Conservation (phyloP, 2,329 filamentous ascomycete genomes). For the Blastomyces percursus region DNA sequence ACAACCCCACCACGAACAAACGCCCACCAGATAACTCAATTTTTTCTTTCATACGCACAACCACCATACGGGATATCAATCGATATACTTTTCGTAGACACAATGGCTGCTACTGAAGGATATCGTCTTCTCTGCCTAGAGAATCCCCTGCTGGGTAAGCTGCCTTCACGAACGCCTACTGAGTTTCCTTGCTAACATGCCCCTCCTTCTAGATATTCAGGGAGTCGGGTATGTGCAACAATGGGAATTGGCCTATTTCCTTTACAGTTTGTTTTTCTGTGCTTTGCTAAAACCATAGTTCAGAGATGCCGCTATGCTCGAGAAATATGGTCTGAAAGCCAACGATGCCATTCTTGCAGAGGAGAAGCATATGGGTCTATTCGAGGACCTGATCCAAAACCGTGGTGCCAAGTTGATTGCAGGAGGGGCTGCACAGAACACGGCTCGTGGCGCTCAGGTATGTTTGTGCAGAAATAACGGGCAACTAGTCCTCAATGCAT, state of each 20-base stretch:
- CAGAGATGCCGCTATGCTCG: conserved; percentile 71
- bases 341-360: conserved; percentile 97
- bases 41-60: background rate
- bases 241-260: background rate
- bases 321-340: conserved; percentile 87
- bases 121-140: conserved; percentile 87
- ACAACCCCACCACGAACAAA: background rate
- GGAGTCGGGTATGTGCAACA: conserved; percentile 49
- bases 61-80: background rate
- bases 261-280: conserved; percentile 5
- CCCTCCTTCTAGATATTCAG: conserved; percentile 63
- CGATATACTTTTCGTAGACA: conserved; percentile 14
- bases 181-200: conserved; percentile 16
- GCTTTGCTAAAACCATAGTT: conserved; percentile 22
- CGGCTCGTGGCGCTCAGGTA: conserved; percentile 79
- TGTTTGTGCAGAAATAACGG: conserved; percentile 1
- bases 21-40: conserved; percentile 5
- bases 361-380: conserved; percentile 77
- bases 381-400: conserved; percentile 87
- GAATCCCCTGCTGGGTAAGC: conserved; percentile 87
- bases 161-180: conserved; percentile 2
- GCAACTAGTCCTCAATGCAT: background rate
- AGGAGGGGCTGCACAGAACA: conserved; percentile 95
- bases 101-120: conserved; percentile 65
- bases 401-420: conserved; percentile 89